Conservation (phyloP, 2,329 filamentous ascomycete species). For the Alternaria angustiovoidea region DNA sequence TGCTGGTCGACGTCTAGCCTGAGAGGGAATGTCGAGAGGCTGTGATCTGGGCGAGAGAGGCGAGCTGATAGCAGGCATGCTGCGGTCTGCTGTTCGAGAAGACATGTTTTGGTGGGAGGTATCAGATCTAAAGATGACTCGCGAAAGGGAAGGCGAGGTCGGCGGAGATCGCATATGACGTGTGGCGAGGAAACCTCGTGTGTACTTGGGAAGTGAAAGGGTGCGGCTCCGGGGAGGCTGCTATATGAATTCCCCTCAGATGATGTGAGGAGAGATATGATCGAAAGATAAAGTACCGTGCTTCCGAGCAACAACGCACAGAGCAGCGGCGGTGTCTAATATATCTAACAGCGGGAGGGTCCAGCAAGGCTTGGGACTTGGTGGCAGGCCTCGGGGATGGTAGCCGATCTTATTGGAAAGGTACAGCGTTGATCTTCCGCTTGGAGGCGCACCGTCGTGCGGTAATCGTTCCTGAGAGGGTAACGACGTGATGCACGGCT, state of each 20-base stretch:
- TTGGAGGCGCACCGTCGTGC: constrained; percentile 34
- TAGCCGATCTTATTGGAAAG: constrained; percentile 42
- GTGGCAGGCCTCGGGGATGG: constrained; percentile 34
- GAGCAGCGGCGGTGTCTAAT: constrained; percentile 36
- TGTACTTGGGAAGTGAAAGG: constrained; percentile 9
- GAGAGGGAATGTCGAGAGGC: constrained; percentile 47
- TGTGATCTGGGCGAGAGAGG: constrained; percentile 48
- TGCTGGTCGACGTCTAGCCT: constrained; percentile 43
- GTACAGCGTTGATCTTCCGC: constrained; percentile 44
- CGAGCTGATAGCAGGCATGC: constrained; percentile 43
- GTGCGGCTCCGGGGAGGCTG: constrained; percentile 9
- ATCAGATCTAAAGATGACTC: constrained; percentile 29
- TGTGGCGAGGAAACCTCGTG: constrained; percentile 32
- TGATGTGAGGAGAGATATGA: constrained; percentile 16
- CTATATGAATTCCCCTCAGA: constrained; percentile 12
- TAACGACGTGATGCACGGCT: constrained; percentile 25
- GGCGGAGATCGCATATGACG: constrained; percentile 39
- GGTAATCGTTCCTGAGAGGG: constrained; percentile 35
- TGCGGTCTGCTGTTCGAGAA: constrained; percentile 36
- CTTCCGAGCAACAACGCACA: constrained; percentile 27
- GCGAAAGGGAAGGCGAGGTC: constrained; percentile 31
- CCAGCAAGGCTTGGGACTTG: constrained; percentile 39
- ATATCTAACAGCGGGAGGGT: constrained; percentile 45
- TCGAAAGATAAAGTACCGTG: constrained; percentile 17
- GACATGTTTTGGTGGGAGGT: constrained; percentile 38